Percentiles rank a stretch among this genome's conserved stretches.
These are phyloP conservation scores for Claviceps arundinis DNA, from an alignment of 2,329 filamentous ascomycete genomes.

Conservation along the genomic window DNA sequence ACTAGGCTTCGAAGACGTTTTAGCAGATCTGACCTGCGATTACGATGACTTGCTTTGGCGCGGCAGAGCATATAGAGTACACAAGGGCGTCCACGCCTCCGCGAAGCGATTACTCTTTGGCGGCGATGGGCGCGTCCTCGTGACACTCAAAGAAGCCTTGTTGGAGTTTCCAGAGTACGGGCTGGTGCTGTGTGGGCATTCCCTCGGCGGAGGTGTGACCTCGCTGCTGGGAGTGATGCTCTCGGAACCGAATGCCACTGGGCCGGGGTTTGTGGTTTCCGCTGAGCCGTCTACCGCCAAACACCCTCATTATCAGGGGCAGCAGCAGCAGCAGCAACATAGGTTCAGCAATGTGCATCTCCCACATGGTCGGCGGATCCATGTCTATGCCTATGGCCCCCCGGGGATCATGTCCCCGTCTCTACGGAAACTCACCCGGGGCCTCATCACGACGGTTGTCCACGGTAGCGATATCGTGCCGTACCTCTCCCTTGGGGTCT, in stretches of 20 bases:
- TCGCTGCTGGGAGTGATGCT: constrained; percentile 59
- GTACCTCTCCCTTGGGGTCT: constrained; percentile 55
- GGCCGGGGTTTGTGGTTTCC: constrained; percentile 50
- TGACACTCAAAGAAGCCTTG: constrained; percentile 51
- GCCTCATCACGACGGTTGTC: constrained; percentile 61
- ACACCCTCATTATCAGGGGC: constrained; percentile 2
- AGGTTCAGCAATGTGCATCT: constrained; percentile 32
- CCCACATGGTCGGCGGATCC: constrained; percentile 55
- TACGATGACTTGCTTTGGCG: constrained; percentile 54
- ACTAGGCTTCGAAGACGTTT: constrained; percentile 58
- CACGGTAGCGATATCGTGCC: constrained; percentile 65
- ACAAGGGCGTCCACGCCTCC: constrained; percentile 63
- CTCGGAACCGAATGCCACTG: constrained; percentile 43
- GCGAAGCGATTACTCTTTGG: constrained; percentile 55
- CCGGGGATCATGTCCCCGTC: constrained; percentile 59
- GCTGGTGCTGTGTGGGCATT: constrained; percentile 56
- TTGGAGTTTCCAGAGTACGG: constrained; percentile 57
- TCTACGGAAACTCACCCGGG: constrained; percentile 55
- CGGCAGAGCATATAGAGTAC: constrained; percentile 52
- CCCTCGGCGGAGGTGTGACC: constrained; percentile 55
- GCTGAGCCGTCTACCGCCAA: constrained; percentile 23
- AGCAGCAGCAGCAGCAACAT: not conserved
- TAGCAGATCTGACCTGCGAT: constrained; percentile 63
- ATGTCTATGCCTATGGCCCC: constrained; percentile 68
- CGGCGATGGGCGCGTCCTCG: constrained; percentile 51